Percentiles rank a stretch among this genome's conserved stretches.
Conservation (phyloP, 306 rosid species). For the Glycine latifolia region DNA sequence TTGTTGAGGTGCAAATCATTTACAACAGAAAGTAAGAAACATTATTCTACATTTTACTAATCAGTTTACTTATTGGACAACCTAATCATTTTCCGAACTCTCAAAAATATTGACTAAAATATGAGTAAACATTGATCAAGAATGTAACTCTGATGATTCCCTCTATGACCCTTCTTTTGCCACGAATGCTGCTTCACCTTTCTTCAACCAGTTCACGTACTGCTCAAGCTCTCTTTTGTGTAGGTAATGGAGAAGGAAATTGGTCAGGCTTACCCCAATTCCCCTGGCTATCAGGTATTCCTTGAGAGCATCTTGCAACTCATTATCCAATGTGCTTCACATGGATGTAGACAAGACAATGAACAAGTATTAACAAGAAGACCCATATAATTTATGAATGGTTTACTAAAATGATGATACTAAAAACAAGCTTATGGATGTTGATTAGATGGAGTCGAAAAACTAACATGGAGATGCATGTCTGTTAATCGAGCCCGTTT, state of each 20-base stretch:
- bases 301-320: conserved; percentile 61
- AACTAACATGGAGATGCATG: neutral
- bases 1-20: neutral
- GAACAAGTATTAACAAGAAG: conserved; percentile 7
- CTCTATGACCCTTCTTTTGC: conserved; percentile 47
- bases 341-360: conserved; percentile 27
- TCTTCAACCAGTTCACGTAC: conserved; percentile 77
- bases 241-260: conserved; percentile 70
- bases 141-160: conserved; percentile 18
- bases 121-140: neutral
- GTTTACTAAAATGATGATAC: conserved; percentile 19
- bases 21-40: neutral
- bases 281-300: conserved; percentile 71
- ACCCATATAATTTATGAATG: neutral
- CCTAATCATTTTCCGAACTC: conserved; percentile 1
- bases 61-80: conserved; percentile 26
- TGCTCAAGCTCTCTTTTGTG: conserved; percentile 75
- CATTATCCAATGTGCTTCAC: conserved; percentile 62
- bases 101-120: conserved; percentile 3
- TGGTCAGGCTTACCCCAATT: conserved; percentile 63
- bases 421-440: conserved; percentile 26
- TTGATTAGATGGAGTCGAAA: neutral
- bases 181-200: conserved; percentile 58
- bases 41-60: conserved; percentile 3
- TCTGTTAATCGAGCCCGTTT: neutral